Evolutionary conservation across 768 basidiomycete genomes (phyloP).

Genomic region (Tricholoma saponaceum): DNA sequence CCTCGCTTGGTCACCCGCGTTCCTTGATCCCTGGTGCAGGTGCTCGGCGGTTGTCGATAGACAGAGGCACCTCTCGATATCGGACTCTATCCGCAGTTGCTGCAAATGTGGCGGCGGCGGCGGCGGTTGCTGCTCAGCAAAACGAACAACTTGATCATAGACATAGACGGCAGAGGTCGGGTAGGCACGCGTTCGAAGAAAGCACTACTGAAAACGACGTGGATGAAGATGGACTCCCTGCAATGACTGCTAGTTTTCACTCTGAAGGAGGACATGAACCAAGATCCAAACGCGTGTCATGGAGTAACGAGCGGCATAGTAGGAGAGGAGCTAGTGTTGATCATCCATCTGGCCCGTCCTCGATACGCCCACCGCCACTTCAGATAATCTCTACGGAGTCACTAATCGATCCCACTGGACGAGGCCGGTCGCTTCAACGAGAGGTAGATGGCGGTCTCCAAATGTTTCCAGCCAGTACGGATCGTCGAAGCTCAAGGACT

Average conservation of each 20-base stretch:
- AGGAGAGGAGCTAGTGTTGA: constrained; percentile 45
- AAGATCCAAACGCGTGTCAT: constrained; percentile 55
- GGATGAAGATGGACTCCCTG: constrained; percentile 49
- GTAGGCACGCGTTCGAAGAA: constrained; percentile 12
- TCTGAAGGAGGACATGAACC: constrained; percentile 58
- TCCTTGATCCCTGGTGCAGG: constrained; percentile 37
- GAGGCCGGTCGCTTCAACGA: constrained; percentile 45
- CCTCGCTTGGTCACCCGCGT: constrained; percentile 34
- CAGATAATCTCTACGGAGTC: constrained; percentile 32
- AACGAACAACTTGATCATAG: constrained; percentile 40
- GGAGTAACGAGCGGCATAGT: constrained; percentile 56
- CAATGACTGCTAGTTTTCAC: constrained; percentile 70
- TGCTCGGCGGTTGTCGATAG: constrained; percentile 45
- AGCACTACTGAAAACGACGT: constrained; percentile 35
- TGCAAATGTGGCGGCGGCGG: constrained; percentile 68
- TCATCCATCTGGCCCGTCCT: constrained; percentile 27
- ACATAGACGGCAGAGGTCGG: constrained; percentile 21
- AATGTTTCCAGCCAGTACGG: constrained; percentile 16
- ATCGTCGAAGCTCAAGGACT: constrained; percentile 51
- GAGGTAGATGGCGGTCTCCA: constrained; percentile 24
- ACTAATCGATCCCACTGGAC: constrained; percentile 22
- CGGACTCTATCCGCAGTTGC: constrained; percentile 67
- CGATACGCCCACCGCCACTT: constrained; percentile 27
- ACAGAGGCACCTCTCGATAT: constrained; percentile 56
- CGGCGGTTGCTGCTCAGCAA: constrained; percentile 63